Evolutionary conservation across 192 early-diverging fungal genomes (phyloP), one percentile per base, ranked within the genome.

Genomic region (Coemansia sp.): DNA sequence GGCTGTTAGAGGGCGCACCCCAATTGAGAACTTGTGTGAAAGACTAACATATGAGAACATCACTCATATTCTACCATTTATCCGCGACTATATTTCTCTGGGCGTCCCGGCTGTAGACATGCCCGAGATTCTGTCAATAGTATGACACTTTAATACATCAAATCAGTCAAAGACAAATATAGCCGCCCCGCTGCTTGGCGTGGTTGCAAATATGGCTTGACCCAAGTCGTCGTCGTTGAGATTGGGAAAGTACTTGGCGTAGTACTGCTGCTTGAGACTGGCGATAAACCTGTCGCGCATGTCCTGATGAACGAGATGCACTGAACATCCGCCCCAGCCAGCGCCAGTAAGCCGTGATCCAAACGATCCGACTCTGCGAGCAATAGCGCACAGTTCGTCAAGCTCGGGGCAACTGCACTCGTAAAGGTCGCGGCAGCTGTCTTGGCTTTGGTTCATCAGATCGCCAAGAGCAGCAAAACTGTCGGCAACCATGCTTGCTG

Each of bases 341-440:
- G 95, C 95, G 13, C 95, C 93, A 5, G 92, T 95, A 37, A 96
- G 78, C 21, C 94, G 74, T 21, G 90, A 88, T 17, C 94, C 94
- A 52, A 81, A 70, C 8, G 92, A 83, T 7, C 93, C 93, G 11
- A 82, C 63, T 8, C 56, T 55, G 30, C 81, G 80, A 26, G 84
- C 85, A 58, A 91, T 61, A 1, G 36, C 33, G 19, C 84, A 84
- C 10, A 97, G 53, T 35, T 89, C 85, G 46, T 97, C 90, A n/a
- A 97, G 45, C 66, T 97, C 93, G 25, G 80, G 73, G 50, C 90
- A 88, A 75, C 46, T 94, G 70, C 70, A 32, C 63, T 93, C 81
- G 63, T 87, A 97, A 17, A 86, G 63, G 33, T 86, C 80, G 32
- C 84, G 73, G 71, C 94, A 97, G 30, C 85, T 88, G 26, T 58